Percentiles rank a stretch among this genome's conserved stretches.
phyloP scores from a whole-genome alignment of 1,284 basidiomycete genomes.

The Ceratorhiza oryzae-sativae region DNA sequence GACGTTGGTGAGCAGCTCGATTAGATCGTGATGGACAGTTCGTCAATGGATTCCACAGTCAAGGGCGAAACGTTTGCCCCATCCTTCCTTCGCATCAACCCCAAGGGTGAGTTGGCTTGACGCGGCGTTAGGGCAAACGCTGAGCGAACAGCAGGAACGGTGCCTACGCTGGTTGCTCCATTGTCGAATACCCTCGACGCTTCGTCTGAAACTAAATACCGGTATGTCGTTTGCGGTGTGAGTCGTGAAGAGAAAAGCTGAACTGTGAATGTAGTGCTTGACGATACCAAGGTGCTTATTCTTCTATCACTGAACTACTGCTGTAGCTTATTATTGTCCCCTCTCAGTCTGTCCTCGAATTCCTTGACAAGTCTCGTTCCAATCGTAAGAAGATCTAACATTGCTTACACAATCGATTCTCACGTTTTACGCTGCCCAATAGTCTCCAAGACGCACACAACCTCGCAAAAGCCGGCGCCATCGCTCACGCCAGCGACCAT shows the following conservation, averaged over 20 bases:
- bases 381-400: constrained; percentile 14
- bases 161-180: constrained; percentile 85
- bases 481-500: constrained; percentile 81
- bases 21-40: background rate
- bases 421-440: constrained; percentile 46
- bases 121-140: background rate
- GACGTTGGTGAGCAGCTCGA: constrained; percentile 59
- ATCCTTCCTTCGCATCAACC: constrained; percentile 76
- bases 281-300: constrained; percentile 69
- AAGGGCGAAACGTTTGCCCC: constrained; percentile 73
- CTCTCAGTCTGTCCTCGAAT: constrained; percentile 72
- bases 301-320: constrained; percentile 31
- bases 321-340: constrained; percentile 15
- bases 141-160: constrained; percentile 61
- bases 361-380: constrained; percentile 82
- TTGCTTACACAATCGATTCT: background rate
- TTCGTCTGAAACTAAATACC: constrained; percentile 78
- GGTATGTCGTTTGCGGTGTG: background rate
- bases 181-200: constrained; percentile 71
- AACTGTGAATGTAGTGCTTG: constrained; percentile 60
- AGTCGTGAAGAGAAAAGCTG: background rate
- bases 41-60: constrained; percentile 50
- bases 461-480: constrained; percentile 75
- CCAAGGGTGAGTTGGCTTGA: constrained; percentile 60
- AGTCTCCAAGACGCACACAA: constrained; percentile 69